Percentiles rank a stretch among this genome's conserved stretches.
These are phyloP conservation scores for Beauveria brongniartii DNA, from an alignment of 2,329 filamentous ascomycete species.

Conservation along the genomic window DNA sequence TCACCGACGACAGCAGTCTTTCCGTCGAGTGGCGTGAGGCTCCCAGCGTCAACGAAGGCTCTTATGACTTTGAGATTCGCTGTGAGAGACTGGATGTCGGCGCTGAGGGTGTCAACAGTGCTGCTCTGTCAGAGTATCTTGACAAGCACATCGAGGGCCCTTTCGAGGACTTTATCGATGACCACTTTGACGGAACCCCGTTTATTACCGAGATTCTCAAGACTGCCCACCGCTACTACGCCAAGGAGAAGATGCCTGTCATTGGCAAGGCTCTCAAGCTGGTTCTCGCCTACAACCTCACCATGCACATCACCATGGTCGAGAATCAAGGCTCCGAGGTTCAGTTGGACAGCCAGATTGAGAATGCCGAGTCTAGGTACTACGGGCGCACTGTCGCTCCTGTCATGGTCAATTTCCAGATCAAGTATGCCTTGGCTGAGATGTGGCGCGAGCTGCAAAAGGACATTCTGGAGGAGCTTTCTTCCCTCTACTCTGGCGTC, in stretches of 20 bases:
- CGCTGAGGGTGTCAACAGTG: constrained; percentile 74
- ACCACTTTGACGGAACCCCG: constrained; percentile 91
- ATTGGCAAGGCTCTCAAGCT: constrained; percentile 94
- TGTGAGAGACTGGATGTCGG: constrained; percentile 86
- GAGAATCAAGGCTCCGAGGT: constrained; percentile 81
- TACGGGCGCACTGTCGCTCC: constrained; percentile 85
- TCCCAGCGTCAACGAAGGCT: constrained; percentile 56
- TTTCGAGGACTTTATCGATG: constrained; percentile 89
- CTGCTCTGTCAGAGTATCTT: constrained; percentile 81
- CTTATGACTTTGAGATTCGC: constrained; percentile 74
- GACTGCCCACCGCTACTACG: constrained; percentile 89
- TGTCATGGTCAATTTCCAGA: constrained; percentile 99
- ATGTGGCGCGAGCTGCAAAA: constrained; percentile 98
- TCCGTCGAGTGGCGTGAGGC: constrained; percentile 90
- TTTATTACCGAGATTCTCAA: constrained; percentile 96
- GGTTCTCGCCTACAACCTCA: constrained; percentile 91
- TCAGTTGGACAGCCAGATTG: constrained; percentile 70
- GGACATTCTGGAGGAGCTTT: constrained; percentile 91
- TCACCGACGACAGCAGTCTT: constrained; percentile 87
- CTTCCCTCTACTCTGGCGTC: constrained; percentile 87
- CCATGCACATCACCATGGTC: constrained; percentile 87
- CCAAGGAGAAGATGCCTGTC: constrained; percentile 77
- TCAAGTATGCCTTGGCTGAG: constrained; percentile 93
- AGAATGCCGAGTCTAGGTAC: constrained; percentile 79
- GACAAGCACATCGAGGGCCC: constrained; percentile 89